Evolutionary conservation across 129 eudicot genomes (phyloP).

Genomic region (Centaurea solstitialis): DNA sequence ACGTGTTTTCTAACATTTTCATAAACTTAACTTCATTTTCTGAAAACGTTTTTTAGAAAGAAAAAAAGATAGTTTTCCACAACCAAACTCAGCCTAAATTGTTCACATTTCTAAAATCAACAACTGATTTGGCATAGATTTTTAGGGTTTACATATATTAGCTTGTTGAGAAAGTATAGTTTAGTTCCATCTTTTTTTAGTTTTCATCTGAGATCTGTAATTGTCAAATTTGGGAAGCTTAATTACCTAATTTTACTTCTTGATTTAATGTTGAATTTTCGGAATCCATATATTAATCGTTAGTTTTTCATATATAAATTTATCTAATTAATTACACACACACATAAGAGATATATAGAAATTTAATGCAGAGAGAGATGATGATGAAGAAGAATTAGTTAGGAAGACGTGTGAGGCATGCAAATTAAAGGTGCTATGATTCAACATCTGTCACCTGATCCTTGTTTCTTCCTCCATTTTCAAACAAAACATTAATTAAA

Average conservation of each 20-base stretch:
- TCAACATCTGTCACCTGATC: conserved; percentile 3
- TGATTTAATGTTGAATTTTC: neutral
- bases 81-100: neutral
- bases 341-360: neutral
- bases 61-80: no score
- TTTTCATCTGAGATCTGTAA: neutral
- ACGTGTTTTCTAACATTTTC: no score
- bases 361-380: conserved; percentile 6
- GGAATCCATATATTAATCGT: neutral
- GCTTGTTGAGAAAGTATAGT: neutral
- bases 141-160: neutral
- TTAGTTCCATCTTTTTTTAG: neutral
- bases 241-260: neutral
- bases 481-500: conserved; percentile 1
- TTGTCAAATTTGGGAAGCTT: neutral
- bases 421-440: neutral
- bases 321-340: neutral
- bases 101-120: neutral
- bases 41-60: no score
- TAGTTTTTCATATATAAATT: neutral
- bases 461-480: neutral
- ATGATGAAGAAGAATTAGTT: neutral
- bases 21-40: no score
- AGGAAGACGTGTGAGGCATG: conserved; percentile 11
- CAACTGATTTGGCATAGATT: neutral